Evolutionary conservation across 257 asterid species (phyloP), one percentile per base, ranked within the genome.

Genomic region (Salvia miltiorrhiza): DNA sequence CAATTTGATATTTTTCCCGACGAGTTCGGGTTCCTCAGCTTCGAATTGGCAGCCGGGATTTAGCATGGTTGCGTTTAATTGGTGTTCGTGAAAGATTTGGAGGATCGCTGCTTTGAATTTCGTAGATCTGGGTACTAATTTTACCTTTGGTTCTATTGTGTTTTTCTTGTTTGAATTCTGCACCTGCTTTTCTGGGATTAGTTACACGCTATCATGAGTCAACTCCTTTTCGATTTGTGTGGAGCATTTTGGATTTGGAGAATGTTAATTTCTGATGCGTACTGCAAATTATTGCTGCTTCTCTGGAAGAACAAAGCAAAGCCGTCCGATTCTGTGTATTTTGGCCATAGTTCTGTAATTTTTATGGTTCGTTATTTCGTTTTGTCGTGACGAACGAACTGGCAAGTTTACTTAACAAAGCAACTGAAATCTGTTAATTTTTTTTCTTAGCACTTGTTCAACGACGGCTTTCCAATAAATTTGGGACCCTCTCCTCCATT

Each of bases 71-170:
- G 19, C 52, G 30, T 69, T 33, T 57, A 43, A 26, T 44, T 61
- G 56, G 41, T 41, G 79, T 11, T 64, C 39, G 10, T 74, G 67
- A 63, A 39, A 16, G 78, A 43, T 70, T 70, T 64, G 73, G 74
- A 50, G 66, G 79, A 73, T 70, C 73, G 60, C 65, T 17, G 56
- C 68, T 2, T 48, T 68, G 69, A 45, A 57, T 54, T 70, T 70
- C 67, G 14, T 55, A 76, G 88, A 83, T 83, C 88, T 80, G 82
- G 81, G 85, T 83, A 71, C 59, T 78, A 7, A 67, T 73, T 76
- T 41, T 28, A 45, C 44, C 56, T 28, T 19, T 41, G 20, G 0
- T 57, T 68, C 49, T 16, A 3, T 63, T 37, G 24, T 9, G 9
- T 24, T 58, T 9, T 20, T 17, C 14, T 48, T 30, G 14, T 62